These are phyloP conservation scores for Sarocladium brachiariae DNA, from an alignment of 2,329 filamentous ascomycete genomes.

Conservation along the genomic window DNA sequence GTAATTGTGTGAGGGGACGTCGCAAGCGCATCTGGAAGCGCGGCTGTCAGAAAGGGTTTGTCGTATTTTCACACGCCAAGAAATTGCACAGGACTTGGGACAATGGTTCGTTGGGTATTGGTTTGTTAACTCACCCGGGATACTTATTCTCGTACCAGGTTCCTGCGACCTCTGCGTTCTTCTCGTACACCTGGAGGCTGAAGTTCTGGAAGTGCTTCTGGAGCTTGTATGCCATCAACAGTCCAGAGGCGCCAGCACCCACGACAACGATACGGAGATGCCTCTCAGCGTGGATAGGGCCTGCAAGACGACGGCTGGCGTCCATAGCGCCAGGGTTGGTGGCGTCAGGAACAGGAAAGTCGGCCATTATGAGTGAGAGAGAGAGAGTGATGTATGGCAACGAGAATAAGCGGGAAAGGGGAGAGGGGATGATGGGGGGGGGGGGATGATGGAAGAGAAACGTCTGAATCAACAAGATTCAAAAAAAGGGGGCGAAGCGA, in stretches of 20 bases:
- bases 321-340: constrained; percentile 14
- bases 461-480: too few species aligned
- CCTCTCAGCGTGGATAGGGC: constrained; percentile 16
- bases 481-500: too few species aligned
- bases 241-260: constrained; percentile 26
- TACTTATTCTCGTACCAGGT: constrained; percentile 34
- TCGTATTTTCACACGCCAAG: too few species aligned
- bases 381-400: neutral
- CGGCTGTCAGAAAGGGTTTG: neutral
- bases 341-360: constrained; percentile 12
- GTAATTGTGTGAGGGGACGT: constrained; percentile 14
- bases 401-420: neutral
- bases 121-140: constrained; percentile 6
- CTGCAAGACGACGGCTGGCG: constrained; percentile 14
- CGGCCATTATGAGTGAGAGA: constrained; percentile 12
- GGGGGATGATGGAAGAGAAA: neutral
- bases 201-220: constrained; percentile 51
- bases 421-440: neutral
- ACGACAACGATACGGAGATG: constrained; percentile 21
- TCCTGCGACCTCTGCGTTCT: constrained; percentile 41
- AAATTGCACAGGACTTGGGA: too few species aligned
- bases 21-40: constrained; percentile 11
- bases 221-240: constrained; percentile 29
- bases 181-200: constrained; percentile 24
- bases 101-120: too few species aligned